Conservation (phyloP, 2,329 filamentous ascomycete species). For the Colletotrichum sp. region DNA sequence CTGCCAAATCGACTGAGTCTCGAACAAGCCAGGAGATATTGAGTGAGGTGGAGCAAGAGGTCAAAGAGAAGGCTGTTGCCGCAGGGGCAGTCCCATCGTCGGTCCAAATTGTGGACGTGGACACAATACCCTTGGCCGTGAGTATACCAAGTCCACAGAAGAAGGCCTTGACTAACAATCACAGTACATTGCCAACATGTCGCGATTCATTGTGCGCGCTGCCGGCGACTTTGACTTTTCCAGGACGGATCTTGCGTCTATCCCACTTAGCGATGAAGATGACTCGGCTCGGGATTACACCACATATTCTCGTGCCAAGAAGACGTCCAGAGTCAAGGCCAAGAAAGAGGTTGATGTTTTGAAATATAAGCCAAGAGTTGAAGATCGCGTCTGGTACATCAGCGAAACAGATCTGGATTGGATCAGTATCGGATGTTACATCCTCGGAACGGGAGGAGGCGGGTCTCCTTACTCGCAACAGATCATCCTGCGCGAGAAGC, state of each 20-base stretch:
- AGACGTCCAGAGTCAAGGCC: conserved; percentile 5
- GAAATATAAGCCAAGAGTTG: conserved; percentile 53
- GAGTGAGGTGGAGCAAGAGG: conserved; percentile 41
- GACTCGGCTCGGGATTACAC: not conserved
- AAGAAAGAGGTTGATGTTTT: conserved; percentile 35
- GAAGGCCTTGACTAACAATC: conserved; percentile 2
- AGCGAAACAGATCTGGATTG: conserved; percentile 62
- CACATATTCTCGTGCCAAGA: not conserved
- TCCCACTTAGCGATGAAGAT: not conserved
- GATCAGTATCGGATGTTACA: conserved; percentile 63
- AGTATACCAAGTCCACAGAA: conserved; percentile 1
- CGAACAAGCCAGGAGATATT: conserved; percentile 41
- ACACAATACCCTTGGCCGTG: conserved; percentile 58
- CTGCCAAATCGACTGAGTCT: conserved; percentile 51
- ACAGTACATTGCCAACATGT: conserved; percentile 58
- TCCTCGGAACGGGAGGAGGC: conserved; percentile 66
- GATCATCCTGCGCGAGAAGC: conserved; percentile 54
- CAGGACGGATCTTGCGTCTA: conserved; percentile 29
- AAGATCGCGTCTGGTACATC: conserved; percentile 59
- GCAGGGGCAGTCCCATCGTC: conserved; percentile 49
- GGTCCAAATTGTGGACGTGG: conserved; percentile 55
- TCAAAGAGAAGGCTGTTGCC: conserved; percentile 46
- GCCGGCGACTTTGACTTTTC: conserved; percentile 61
- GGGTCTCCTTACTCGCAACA: conserved; percentile 58
- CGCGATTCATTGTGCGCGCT: conserved; percentile 61